Evolutionary conservation across 352 stramenopile species (phyloP).

Genomic region (Elongisporangium undulatum): DNA sequence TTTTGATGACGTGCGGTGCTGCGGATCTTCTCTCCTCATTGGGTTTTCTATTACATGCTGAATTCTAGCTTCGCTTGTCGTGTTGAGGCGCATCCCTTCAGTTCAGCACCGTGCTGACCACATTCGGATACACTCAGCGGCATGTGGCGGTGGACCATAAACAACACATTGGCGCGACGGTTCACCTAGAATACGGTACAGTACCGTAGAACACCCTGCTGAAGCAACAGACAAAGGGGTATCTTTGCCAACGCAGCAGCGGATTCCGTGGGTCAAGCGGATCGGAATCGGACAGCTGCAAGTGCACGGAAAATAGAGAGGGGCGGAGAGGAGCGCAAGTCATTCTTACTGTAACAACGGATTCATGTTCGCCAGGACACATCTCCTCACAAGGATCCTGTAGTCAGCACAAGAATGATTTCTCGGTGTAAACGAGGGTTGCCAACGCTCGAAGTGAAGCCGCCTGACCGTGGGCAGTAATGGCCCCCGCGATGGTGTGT

Average conservation of each 20-base stretch:
- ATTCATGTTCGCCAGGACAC: neutral
- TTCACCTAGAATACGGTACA: neutral
- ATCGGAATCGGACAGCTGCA: neutral
- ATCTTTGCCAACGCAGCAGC: neutral
- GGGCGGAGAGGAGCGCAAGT: neutral
- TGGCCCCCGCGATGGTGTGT: neutral
- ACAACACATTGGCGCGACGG: neutral
- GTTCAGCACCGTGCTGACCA: neutral
- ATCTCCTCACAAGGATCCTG: neutral
- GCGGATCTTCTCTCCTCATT: neutral
- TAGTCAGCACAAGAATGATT: neutral
- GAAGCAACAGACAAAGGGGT: neutral
- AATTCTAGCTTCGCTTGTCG: neutral
- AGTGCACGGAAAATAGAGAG: neutral
- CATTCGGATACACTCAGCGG: neutral
- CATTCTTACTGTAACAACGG: neutral
- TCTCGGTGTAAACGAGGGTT: neutral
- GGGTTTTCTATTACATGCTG: neutral
- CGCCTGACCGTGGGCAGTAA: neutral
- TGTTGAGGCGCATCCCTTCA: neutral
- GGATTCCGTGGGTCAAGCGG: neutral
- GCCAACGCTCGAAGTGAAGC: neutral
- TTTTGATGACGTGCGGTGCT: neutral
- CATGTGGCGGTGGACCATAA: neutral
- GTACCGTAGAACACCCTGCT: neutral